Base-by-base conservation (phyloP, 345 rosid genomes). In the Melaleuca alternifolia region DNA sequence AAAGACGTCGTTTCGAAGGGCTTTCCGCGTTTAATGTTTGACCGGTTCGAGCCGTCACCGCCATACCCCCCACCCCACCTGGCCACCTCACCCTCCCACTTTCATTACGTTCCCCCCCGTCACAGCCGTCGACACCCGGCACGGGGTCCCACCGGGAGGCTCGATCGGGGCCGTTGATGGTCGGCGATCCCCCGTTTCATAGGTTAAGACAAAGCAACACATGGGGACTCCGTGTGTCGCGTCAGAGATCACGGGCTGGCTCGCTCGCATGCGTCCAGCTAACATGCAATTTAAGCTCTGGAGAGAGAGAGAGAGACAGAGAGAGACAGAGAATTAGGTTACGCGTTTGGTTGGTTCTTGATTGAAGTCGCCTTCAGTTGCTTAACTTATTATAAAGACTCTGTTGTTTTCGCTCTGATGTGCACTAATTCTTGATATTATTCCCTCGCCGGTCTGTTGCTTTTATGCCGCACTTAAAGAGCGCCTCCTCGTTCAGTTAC, bases 181-280 rank as follows among this genome's bases (percentile, higher is more conserved):
- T n/a, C 50, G 20, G 82, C 51, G 54, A 85, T 20, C 56, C 9
- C 44, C 79, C 46, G 79, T 16, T 65, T 33, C 79, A 5, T 37
- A 65, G 33, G 46, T 65, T 18, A 10, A 65, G 79, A 33, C 46
- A 41, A 65, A 3, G 18, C 11, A 51, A 62, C 89, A 89, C 92
- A 89, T 92, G 94, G 53, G 61, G 7, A 37, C 24, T 76, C 92
- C 94, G 92, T 89, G 92, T 86, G 90, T 89, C 84, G 83, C 91
- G 94, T 88, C 94, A 84, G 54, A 84, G 56, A 88, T 93, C 92
- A 90, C 94, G 95, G 94, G 75, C 86, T 15, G 9, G 56, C 26
- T 86, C 10, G 77, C 77, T 30, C 46, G 79, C 79, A 12, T 51
- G 53, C 16, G 9, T 65, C 79, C 79, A 65, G 46, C 79, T 33